These are phyloP conservation scores for Nigrospora oryzae DNA, from an alignment of 2,329 filamentous ascomycete species.

Conservation along the genomic window DNA sequence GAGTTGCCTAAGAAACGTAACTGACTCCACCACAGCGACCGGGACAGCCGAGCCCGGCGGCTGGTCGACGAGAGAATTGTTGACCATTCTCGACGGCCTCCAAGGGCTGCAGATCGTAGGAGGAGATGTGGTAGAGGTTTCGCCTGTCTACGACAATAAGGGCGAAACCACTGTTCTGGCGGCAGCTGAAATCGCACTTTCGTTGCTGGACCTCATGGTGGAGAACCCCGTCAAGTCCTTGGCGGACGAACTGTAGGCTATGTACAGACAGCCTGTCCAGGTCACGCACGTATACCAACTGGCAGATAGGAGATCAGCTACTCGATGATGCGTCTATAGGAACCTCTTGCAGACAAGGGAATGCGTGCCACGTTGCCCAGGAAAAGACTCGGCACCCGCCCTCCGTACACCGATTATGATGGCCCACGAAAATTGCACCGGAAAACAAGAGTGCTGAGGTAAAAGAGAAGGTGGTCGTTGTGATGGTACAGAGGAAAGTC, in stretches of 20 bases:
- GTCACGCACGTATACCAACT: not conserved
- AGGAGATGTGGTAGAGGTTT: slow-evolving; percentile 73
- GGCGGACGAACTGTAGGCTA: not conserved
- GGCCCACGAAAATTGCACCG: slow-evolving; percentile 5
- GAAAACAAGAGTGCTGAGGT: not conserved
- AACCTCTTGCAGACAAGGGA: not conserved
- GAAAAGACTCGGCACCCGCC: slow-evolving; percentile 6
- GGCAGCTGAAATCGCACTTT: slow-evolving; percentile 65
- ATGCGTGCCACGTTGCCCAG: slow-evolving; percentile 2
- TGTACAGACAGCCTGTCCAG: not conserved
- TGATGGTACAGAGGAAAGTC: slow-evolving; percentile 10
- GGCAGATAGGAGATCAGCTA: too few relatives aligned
- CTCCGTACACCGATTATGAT: slow-evolving; percentile 15
- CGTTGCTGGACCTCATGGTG: slow-evolving; percentile 59
- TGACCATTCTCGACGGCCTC: slow-evolving; percentile 64
- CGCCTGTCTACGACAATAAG: slow-evolving; percentile 65
- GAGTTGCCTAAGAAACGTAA: not conserved
- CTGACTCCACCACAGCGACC: slow-evolving; percentile 38
- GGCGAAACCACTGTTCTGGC: slow-evolving; percentile 67
- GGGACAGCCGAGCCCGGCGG: slow-evolving; percentile 74
- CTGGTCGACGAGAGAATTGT: slow-evolving; percentile 72
- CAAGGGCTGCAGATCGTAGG: slow-evolving; percentile 65
- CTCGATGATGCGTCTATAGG: not conserved
- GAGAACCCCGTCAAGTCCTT: slow-evolving; percentile 23
- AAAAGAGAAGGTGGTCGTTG: not conserved